These are phyloP conservation scores for Tuber melanosporum DNA, from an alignment of 495 filamentous ascomycete genomes.

Conservation along the genomic window DNA sequence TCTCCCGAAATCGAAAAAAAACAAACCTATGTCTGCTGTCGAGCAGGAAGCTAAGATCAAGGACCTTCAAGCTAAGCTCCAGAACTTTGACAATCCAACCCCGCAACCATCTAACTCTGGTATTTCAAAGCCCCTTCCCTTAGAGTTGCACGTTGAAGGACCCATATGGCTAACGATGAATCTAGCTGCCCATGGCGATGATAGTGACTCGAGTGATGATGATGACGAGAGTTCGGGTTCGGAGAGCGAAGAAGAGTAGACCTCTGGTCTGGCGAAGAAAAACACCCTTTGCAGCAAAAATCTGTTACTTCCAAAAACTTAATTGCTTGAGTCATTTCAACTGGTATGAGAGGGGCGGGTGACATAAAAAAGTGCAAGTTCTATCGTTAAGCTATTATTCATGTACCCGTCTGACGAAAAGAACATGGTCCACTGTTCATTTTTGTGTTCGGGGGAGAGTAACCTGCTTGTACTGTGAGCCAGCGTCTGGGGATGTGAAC, in stretches of 20 bases:
- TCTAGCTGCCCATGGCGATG: constrained; percentile 29
- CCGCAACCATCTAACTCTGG: constrained; percentile 37
- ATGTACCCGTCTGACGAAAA: neutral
- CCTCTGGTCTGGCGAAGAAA: neutral
- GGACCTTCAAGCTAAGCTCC: constrained; percentile 50
- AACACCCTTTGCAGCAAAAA: constrained; percentile 6
- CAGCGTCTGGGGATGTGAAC: neutral
- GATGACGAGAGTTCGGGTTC: constrained; percentile 39
- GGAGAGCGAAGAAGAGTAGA: constrained; percentile 41
- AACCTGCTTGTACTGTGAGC: constrained; percentile 4
- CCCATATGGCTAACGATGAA: constrained; percentile 10
- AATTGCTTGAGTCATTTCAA: constrained; percentile 9
- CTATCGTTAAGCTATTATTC: constrained; percentile 5
- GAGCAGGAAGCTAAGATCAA: constrained; percentile 88
- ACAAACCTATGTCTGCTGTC: constrained; percentile 93
- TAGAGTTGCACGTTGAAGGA: neutral
- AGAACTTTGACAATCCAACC: constrained; percentile 38
- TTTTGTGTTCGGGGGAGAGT: constrained; percentile 2
- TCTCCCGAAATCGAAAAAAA: constrained; percentile 76
- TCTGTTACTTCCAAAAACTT: constrained; percentile 18
- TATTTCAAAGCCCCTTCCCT: constrained; percentile 10
- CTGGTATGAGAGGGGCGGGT: neutral
- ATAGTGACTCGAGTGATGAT: constrained; percentile 40
- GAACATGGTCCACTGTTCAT: neutral
- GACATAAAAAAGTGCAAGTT: constrained; percentile 2